A percentile compares a stretch with the other conserved stretches of the same genome.
Conservation (phyloP, 192 early-diverging fungal genomes). For the Coemansia sp. region DNA sequence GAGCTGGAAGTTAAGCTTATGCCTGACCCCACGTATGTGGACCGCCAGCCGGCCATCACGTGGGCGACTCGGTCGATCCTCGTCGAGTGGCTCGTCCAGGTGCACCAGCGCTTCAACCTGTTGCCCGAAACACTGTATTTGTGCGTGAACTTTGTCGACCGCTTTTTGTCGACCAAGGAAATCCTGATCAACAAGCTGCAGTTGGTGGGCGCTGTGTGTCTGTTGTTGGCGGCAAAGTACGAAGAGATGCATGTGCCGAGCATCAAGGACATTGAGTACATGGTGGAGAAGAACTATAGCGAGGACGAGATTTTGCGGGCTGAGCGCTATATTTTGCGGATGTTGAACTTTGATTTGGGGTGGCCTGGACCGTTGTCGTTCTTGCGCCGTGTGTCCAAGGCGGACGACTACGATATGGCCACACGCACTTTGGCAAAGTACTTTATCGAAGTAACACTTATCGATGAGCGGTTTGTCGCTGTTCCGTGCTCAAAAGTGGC, state of each 20-base stretch:
- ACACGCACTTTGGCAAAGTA: slow-evolving; percentile 62
- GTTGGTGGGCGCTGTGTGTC: slow-evolving; percentile 53
- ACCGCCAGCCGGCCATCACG: slow-evolving; percentile 42
- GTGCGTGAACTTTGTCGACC: slow-evolving; percentile 59
- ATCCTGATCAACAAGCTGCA: slow-evolving; percentile 56
- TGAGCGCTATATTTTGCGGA: slow-evolving; percentile 56
- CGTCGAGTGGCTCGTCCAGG: slow-evolving; percentile 59
- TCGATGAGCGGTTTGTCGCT: slow-evolving; percentile 58
- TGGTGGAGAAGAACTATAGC: slow-evolving; percentile 51
- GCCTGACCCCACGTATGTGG: slow-evolving; percentile 56
- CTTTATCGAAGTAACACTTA: slow-evolving; percentile 57
- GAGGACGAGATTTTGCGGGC: slow-evolving; percentile 54
- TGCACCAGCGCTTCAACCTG: slow-evolving; percentile 59
- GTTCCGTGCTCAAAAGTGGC: slow-evolving; percentile 52
- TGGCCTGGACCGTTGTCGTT: slow-evolving; percentile 60
- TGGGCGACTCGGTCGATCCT: slow-evolving; percentile 57
- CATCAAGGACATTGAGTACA: slow-evolving; percentile 52
- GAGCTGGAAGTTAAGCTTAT: slow-evolving; percentile 58
- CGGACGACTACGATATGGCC: slow-evolving; percentile 57
- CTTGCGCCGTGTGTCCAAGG: slow-evolving; percentile 58
- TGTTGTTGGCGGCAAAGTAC: slow-evolving; percentile 59
- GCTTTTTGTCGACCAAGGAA: slow-evolving; percentile 55
- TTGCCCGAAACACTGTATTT: slow-evolving; percentile 60
- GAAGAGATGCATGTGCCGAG: slow-evolving; percentile 58
- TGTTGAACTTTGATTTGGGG: slow-evolving; percentile 60